Evolutionary conservation across 1,284 basidiomycete genomes (phyloP), one percentile per base, ranked within the genome.

Genomic region (Termitomyces sp.): DNA sequence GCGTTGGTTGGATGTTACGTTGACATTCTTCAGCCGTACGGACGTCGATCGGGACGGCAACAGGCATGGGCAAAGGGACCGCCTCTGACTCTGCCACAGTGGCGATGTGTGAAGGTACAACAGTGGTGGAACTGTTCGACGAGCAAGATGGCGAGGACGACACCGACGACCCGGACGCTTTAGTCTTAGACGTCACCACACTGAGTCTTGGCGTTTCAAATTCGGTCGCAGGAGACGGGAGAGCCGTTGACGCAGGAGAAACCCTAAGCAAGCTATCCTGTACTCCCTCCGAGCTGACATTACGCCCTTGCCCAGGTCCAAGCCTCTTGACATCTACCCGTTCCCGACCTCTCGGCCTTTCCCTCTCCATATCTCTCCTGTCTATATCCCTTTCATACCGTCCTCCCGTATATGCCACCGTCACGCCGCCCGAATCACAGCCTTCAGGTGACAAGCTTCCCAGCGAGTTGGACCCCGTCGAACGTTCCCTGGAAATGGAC

Each of bases 381-480:
- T 65, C 42, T 57, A 60, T 57, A 59, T 64, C 58, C 58, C 64
- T 49, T 55, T 73, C 74, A 17, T 63, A 56, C 34, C 67, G 62
- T 28, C 62, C 64, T 24, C 70, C 69, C 41, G 61, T 69, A 60
- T 68, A 69, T 54, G 66, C 71, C 38, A 55, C 62, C 30, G 67
- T 70, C 24, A 70, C 70, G 51, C 63, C 62, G 17, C 61, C 71
- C 38, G 74, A 60, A n/a, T 62, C 75, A 7, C 73, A 69, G 53
- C 71, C 79, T 3, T 85, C 83, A 5, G 84, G 85, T 19, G 82
- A 84, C 48, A 84, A 67, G 58, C 81, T 83, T 7, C 83, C 84
- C 34, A 84, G 63, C 3, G 83, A 79, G 40, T 68, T 67, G 34
- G 71, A 69, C 47, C 62, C 66, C 10, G 64, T 59, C 13, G 67